These are phyloP conservation scores for Adansonia gregorii DNA, from an alignment of 441 rosid species.

Conservation along the genomic window DNA sequence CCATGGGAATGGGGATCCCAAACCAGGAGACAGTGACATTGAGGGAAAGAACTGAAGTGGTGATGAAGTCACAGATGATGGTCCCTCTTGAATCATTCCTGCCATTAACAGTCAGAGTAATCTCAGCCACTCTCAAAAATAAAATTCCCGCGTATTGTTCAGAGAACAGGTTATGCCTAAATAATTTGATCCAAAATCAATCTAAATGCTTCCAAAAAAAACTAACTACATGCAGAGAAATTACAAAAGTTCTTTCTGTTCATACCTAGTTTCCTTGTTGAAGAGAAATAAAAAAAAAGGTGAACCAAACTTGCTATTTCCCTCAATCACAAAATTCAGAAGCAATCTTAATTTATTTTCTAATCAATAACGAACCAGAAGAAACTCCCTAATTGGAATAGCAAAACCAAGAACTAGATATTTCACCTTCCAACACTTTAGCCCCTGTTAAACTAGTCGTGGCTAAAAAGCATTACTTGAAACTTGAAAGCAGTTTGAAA, in stretches of 20 bases:
- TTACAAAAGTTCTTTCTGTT: not conserved
- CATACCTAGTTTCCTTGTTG: not conserved
- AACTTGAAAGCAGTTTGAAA: not conserved
- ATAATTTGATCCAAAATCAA: constrained; percentile 12
- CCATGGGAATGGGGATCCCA: constrained; percentile 64
- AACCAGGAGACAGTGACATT: constrained; percentile 64
- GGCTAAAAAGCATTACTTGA: not conserved
- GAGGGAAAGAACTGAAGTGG: constrained; percentile 59
- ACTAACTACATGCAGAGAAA: not conserved
- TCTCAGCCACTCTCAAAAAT: constrained; percentile 21
- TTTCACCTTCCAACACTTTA: not conserved
- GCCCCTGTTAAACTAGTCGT: not conserved
- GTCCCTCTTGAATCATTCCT: constrained; percentile 64
- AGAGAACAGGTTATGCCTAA: constrained; percentile 8
- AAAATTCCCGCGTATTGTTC: not conserved
- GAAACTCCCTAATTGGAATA: not conserved
- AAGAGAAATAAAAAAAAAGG: not conserved
- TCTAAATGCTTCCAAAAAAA: not conserved
- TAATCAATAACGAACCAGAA: not conserved
- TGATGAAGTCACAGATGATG: constrained; percentile 57
- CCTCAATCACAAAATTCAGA: not conserved
- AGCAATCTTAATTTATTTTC: not conserved
- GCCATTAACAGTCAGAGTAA: constrained; percentile 34
- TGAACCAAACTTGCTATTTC: not conserved
- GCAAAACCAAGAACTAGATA: not conserved